phyloP scores from a whole-genome alignment of 768 basidiomycete species.

The Auricularia heimuer region DNA sequence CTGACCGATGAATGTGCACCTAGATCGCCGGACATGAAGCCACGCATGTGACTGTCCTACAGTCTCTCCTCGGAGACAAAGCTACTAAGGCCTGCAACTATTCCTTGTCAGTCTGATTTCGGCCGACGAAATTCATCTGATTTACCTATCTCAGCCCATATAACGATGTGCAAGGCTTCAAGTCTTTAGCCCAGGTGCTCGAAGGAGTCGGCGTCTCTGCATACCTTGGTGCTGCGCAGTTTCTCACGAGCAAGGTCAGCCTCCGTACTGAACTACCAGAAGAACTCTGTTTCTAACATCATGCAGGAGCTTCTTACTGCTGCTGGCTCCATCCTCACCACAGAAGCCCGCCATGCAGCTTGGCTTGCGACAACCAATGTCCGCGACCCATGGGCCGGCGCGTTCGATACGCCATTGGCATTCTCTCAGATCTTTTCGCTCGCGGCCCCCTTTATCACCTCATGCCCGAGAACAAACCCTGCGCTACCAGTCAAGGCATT shows the following conservation, averaged over 20 bases:
- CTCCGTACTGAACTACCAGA: too few species aligned
- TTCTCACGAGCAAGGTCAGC: slow-evolving; percentile 24
- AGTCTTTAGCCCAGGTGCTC: slow-evolving; percentile 38
- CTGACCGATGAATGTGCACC: slow-evolving; percentile 31
- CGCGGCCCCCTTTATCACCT: slow-evolving; percentile 35
- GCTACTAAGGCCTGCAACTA: slow-evolving; percentile 51
- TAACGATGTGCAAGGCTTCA: slow-evolving; percentile 37
- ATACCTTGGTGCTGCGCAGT: slow-evolving; percentile 45
- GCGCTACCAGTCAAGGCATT: slow-evolving; percentile 38
- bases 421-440: slow-evolving; percentile 28
- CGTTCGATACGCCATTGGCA: slow-evolving; percentile 41
- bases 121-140: not conserved
- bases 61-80: slow-evolving; percentile 32
- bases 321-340: slow-evolving; percentile 46
- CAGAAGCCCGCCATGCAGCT: slow-evolving; percentile 53
- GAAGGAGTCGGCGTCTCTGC: slow-evolving; percentile 48
- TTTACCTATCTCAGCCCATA: slow-evolving; percentile 26
- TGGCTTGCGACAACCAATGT: slow-evolving; percentile 47
- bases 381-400: slow-evolving; percentile 43
- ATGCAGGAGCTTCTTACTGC: slow-evolving; percentile 35
- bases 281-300: too few species aligned
- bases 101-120: slow-evolving; percentile 34
- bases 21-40: slow-evolving; percentile 47
- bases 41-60: slow-evolving; percentile 45
- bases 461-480: slow-evolving; percentile 46